phyloP scores from a whole-genome alignment of 202 grass and related monocot species.

The Digitaria exilis region DNA sequence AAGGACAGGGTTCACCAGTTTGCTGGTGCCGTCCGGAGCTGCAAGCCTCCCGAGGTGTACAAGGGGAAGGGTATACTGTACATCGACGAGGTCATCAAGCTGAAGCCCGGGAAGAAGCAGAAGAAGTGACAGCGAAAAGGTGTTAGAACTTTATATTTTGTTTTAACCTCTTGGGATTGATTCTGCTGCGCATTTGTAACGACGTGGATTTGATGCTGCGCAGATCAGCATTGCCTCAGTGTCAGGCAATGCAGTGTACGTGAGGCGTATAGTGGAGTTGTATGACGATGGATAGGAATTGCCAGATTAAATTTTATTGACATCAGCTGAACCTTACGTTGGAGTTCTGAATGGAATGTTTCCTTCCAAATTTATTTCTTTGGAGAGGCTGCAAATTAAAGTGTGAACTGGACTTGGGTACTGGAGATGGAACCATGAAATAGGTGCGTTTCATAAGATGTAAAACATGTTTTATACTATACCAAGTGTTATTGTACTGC shows the following conservation, averaged over 20 bases:
- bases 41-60: too few relatives aligned
- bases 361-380: too few relatives aligned
- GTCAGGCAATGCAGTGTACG: constrained; percentile 5
- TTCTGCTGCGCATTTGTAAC: background rate
- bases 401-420: background rate
- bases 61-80: constrained; percentile 80
- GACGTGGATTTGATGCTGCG: background rate
- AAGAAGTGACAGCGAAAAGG: constrained; percentile 39
- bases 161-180: background rate
- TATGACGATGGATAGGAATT: background rate
- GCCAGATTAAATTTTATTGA: background rate
- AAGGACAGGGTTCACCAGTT: constrained; percentile 76
- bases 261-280: background rate
- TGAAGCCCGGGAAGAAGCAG: constrained; percentile 66
- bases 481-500: too few relatives aligned
- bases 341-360: too few relatives aligned
- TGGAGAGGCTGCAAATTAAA: too few relatives aligned
- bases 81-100: constrained; percentile 67
- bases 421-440: background rate
- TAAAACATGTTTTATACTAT: too few relatives aligned
- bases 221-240: background rate
- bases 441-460: too few relatives aligned
- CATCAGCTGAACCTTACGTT: background rate
- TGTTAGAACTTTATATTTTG: background rate
- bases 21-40: constrained; percentile 56